These are phyloP conservation scores for Colletotrichum brevisporum DNA, from an alignment of 2,329 filamentous ascomycete genomes.

Conservation along the genomic window DNA sequence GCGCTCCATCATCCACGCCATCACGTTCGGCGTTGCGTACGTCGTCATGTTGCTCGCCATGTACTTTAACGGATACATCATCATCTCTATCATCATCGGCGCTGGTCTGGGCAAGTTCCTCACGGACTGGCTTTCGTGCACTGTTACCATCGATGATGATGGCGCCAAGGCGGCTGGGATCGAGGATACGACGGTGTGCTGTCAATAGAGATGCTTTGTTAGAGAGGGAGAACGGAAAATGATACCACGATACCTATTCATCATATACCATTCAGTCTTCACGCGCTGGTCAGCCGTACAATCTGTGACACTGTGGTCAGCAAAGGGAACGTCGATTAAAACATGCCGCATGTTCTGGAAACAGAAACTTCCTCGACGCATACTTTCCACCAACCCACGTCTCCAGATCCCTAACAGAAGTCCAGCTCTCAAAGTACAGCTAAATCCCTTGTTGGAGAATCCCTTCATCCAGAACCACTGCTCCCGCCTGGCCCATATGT, in stretches of 20 bases:
- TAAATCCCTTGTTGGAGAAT: too few relatives aligned
- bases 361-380: too few relatives aligned
- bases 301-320: too few relatives aligned
- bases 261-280: neutral
- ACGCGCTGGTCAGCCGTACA: too few relatives aligned
- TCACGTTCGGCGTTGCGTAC: conserved; percentile 27
- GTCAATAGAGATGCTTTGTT: neutral
- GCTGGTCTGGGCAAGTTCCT: conserved; percentile 66
- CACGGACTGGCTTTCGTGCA: conserved; percentile 58
- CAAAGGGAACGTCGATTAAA: too few relatives aligned
- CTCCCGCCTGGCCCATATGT: too few relatives aligned
- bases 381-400: too few relatives aligned
- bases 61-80: conserved; percentile 37
- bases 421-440: too few relatives aligned
- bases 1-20: conserved; percentile 1
- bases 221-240: neutral
- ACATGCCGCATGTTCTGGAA: too few relatives aligned
- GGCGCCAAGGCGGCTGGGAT: neutral
- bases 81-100: conserved; percentile 50
- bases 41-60: conserved; percentile 28
- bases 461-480: too few relatives aligned
- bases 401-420: too few relatives aligned
- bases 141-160: fast-evolving
- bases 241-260: neutral
- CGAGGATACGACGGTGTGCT: conserved; percentile 18